Base-by-base conservation (phyloP, 768 basidiomycete genomes). In the Pulveroboletus sp. region DNA sequence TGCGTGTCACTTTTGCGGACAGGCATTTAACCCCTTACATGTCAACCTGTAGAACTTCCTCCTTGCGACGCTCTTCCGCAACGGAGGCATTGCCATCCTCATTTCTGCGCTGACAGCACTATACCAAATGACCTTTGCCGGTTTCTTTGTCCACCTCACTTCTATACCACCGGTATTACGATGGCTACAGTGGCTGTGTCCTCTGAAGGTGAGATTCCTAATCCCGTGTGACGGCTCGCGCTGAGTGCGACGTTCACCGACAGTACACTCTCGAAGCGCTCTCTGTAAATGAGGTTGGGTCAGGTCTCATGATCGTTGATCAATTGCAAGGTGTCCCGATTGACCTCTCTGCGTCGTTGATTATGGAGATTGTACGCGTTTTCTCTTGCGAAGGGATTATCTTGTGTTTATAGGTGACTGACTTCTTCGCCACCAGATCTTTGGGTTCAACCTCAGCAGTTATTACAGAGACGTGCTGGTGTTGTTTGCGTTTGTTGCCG, bases 401-500 rank as follows among this genome's bases (percentile, higher is more conserved):
- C 4, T 17, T 32, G 13, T 6, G 43, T n/a, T 10, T 34, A 7
- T 23, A 7, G n/a, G 5, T 43, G 29, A 21, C n/a, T 50, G 36
- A 16, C 49, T 41, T 32, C 50, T 29, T 17, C 10, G 12, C 2
- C 14, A 6, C 12, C 20, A 90, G 80, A 76, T 97, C 19, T 98
- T 97, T 62, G 94, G 94, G 1, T 97, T 97, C 60, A 80, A 81
- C 16, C 57, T 73, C 42, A 79, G 81, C 53, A 85, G 87, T 55
- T 97, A 94, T 64, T 97, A 95, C 63, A 76, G 93, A 44, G 90
- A 95, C 60, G 88, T 97, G 6, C 73, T 97, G 23, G 84, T 95
- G 37, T 62, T 91, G 44, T 92, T 94, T 56, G 94, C 80, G 0
- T 97, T 85, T 63, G 87, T 94, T 47, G 85, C 80, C 1, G 91